These are phyloP conservation scores for Heliamphora ciliata DNA, from an alignment of 179 eudicot genomes.

Conservation along the genomic window DNA sequence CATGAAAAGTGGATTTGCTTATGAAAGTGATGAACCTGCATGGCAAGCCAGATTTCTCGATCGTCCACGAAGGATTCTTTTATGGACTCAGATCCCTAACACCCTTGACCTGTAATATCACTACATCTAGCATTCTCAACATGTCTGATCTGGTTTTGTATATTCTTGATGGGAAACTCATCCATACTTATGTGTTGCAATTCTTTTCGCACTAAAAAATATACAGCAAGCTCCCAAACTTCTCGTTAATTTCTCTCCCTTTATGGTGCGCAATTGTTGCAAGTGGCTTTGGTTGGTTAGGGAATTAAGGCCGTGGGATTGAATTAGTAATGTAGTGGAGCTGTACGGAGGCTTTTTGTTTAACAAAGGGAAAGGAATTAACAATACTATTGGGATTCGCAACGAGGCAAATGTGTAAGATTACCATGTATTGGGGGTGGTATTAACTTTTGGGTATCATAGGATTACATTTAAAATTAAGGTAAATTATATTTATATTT, in stretches of 20 bases:
- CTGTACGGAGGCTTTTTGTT: too few relatives aligned
- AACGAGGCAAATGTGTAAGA: too few relatives aligned
- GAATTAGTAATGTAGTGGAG: too few relatives aligned
- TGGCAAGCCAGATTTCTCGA: conserved; percentile 75
- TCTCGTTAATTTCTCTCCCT: neutral
- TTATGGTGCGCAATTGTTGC: too few relatives aligned
- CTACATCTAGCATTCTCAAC: neutral
- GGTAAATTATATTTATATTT: too few relatives aligned
- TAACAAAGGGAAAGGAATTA: too few relatives aligned
- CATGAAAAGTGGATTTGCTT: conserved; percentile 67
- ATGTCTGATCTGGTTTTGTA: neutral
- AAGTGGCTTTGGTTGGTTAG: too few relatives aligned
- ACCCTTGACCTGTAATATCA: conserved; percentile 34
- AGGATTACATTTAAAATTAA: too few relatives aligned
- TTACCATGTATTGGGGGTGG: too few relatives aligned
- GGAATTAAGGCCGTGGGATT: too few relatives aligned
- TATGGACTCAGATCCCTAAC: conserved; percentile 69
- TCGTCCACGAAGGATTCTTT: conserved; percentile 72
- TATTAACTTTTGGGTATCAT: too few relatives aligned
- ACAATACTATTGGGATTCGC: too few relatives aligned
- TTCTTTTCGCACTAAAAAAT: neutral
- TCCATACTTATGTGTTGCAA: neutral
- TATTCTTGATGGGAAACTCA: neutral
- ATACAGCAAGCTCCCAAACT: neutral
- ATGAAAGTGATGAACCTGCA: conserved; percentile 78